Percentiles rank a stretch among this genome's conserved stretches.
These are phyloP conservation scores for Boechera retrofracta DNA, from an alignment of 345 rosid genomes.

Conservation along the genomic window DNA sequence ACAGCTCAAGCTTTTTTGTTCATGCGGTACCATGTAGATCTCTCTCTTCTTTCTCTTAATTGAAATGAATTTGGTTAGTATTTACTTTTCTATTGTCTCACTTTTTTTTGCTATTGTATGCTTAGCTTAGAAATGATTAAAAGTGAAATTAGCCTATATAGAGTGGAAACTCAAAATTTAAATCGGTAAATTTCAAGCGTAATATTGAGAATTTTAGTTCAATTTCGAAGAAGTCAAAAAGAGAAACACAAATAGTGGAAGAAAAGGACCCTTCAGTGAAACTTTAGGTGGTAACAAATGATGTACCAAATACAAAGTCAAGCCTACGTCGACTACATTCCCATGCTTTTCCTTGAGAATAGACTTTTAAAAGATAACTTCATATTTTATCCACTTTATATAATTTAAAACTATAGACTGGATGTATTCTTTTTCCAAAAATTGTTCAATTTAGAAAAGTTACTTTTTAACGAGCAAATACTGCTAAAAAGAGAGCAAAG, in stretches of 20 bases:
- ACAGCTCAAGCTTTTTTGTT: constrained; percentile 22
- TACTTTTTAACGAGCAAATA: no score
- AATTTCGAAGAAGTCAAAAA: neutral
- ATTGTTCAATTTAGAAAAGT: no score
- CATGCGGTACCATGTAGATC: constrained; percentile 1
- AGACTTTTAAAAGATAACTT: neutral
- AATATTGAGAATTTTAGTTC: neutral
- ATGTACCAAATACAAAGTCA: neutral
- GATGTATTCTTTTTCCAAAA: no score
- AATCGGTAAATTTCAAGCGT: neutral
- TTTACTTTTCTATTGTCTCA: neutral
- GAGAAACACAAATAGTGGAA: neutral
- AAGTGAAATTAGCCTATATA: neutral
- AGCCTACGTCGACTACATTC: neutral
- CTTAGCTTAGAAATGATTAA: neutral
- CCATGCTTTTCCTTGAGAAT: neutral
- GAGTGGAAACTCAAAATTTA: neutral
- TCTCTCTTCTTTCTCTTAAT: neutral
- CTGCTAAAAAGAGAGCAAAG: no score
- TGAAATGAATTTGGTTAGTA: neutral
- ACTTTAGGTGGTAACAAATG: constrained; percentile 15
- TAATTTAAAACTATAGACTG: no score
- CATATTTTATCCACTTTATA: no score
- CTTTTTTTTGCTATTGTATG: neutral
- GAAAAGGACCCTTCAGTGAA: neutral